These are phyloP conservation scores for Arthrinium puccinioides DNA, from an alignment of 2,329 filamentous ascomycete species.

Conservation along the genomic window DNA sequence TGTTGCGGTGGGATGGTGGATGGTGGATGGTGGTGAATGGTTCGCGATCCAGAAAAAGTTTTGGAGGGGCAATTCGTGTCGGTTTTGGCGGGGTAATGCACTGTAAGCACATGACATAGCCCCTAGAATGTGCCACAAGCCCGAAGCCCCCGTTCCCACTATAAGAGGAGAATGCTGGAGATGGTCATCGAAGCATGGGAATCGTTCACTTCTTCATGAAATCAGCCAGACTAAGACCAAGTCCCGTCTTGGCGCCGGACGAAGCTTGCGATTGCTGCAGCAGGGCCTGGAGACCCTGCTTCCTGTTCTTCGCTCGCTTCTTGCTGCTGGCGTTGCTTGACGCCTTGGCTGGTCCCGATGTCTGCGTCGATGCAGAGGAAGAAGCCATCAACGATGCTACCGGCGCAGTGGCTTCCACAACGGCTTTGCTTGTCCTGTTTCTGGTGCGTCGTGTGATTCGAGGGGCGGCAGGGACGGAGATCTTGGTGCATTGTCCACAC, in stretches of 20 bases:
- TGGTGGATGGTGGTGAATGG: neutral
- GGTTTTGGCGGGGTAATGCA: conserved; percentile 7
- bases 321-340: conserved; percentile 53
- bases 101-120: conserved; percentile 6
- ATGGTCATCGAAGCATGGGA: conserved; percentile 6
- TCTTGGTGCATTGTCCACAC: conserved; percentile 35
- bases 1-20: no score
- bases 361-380: neutral
- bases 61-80: conserved; percentile 9
- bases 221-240: conserved; percentile 46
- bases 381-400: conserved; percentile 7
- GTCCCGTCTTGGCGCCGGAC: conserved; percentile 25
- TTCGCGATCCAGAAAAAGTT: conserved; percentile 6
- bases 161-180: neutral
- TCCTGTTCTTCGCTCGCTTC: conserved; percentile 58
- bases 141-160: no score
- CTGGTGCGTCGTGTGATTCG: conserved; percentile 12
- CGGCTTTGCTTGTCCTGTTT: neutral
- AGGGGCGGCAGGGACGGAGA: conserved; percentile 30
- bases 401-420: neutral
- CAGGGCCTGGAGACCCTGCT: conserved; percentile 58
- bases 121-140: conserved; percentile 1
- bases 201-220: conserved; percentile 39
- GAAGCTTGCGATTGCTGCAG: conserved; percentile 43
- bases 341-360: conserved; percentile 17